Evolutionary conservation across 176 grass and related monocot species (phyloP).

Genomic region (barley (Hordeum vulgare)): DNA sequence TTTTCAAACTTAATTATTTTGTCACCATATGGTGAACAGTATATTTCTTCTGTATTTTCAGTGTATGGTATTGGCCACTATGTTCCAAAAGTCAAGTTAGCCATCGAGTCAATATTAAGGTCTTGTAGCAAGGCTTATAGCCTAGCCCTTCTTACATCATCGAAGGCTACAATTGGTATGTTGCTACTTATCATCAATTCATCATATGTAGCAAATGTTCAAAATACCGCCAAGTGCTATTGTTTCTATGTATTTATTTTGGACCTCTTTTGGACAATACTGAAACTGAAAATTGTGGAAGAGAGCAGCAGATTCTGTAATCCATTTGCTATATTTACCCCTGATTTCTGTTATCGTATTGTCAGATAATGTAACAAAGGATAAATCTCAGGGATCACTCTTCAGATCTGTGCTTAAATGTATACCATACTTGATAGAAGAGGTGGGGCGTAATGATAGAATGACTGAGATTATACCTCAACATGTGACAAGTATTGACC

Average conservation of each 20-base stretch:
- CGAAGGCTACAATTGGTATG: constrained; percentile 84
- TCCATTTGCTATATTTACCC: not conserved
- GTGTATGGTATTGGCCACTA: constrained; percentile 69
- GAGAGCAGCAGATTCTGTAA: not conserved
- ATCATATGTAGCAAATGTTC: not conserved
- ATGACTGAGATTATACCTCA: constrained; percentile 98
- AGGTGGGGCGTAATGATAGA: constrained; percentile 82
- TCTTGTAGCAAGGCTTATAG: constrained; percentile 90
- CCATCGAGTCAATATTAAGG: constrained; percentile 88
- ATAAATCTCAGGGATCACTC: constrained; percentile 90
- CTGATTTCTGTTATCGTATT: constrained; percentile 20
- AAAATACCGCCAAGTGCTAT: not conserved
- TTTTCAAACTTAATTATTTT: constrained; percentile 4
- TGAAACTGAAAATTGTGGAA: constrained; percentile 17
- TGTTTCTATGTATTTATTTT: constrained; percentile 15
- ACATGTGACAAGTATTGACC: constrained; percentile 94
- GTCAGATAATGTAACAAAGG: constrained; percentile 88
- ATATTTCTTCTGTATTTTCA: constrained; percentile 32
- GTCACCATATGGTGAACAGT: not conserved
- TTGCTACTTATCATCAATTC: constrained; percentile 14
- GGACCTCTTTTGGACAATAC: not conserved
- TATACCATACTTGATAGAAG: constrained; percentile 95
- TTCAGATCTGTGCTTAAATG: constrained; percentile 98
- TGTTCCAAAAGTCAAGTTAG: constrained; percentile 86
- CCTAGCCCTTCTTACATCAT: constrained; percentile 88